These are phyloP conservation scores for Yarrowia yakushimensis DNA, from an alignment of 805 yeast genomes.

Conservation along the genomic window DNA sequence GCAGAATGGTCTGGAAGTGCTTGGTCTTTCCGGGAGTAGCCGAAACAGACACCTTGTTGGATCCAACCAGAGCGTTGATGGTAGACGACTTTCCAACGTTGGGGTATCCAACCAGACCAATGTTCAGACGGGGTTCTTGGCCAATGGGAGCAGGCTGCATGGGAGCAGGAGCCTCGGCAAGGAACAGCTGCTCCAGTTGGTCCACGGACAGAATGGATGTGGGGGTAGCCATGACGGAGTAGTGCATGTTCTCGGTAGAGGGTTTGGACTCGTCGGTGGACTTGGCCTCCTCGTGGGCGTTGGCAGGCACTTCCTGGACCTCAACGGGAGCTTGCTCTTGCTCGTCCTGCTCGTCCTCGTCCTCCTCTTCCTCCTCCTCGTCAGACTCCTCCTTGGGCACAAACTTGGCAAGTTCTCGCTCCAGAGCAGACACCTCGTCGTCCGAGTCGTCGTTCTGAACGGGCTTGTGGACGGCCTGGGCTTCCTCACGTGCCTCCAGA, in stretches of 20 bases:
- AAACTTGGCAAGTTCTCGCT: constrained; percentile 33
- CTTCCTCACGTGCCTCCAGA: constrained; percentile 45
- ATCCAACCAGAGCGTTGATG: constrained; percentile 91
- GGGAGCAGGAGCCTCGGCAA: constrained; percentile 63
- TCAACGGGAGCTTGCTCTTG: constrained; percentile 34
- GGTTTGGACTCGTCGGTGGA: not conserved
- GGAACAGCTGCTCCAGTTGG: constrained; percentile 77
- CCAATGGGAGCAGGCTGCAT: constrained; percentile 48
- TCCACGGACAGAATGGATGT: constrained; percentile 74
- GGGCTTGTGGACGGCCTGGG: constrained; percentile 28
- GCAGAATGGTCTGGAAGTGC: constrained; percentile 92
- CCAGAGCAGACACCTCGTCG: constrained; percentile 30
- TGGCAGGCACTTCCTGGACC: not conserved
- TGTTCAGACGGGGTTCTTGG: constrained; percentile 61
- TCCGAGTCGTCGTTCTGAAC: constrained; percentile 28
- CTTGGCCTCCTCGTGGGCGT: constrained; percentile 17
- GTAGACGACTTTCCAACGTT: constrained; percentile 97
- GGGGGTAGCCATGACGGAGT: constrained; percentile 41
- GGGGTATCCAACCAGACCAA: constrained; percentile 97
- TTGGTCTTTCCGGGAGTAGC: constrained; percentile 98
- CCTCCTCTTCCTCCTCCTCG: constrained; percentile 26
- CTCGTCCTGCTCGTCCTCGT: constrained; percentile 34
- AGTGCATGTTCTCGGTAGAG: constrained; percentile 25
- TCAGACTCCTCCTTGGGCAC: constrained; percentile 32
- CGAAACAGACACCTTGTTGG: constrained; percentile 97